Percentiles rank a stretch among this genome's conserved stretches.
phyloP scores from a whole-genome alignment of 2,329 filamentous ascomycete species.

The Xylariaceae sp. region DNA sequence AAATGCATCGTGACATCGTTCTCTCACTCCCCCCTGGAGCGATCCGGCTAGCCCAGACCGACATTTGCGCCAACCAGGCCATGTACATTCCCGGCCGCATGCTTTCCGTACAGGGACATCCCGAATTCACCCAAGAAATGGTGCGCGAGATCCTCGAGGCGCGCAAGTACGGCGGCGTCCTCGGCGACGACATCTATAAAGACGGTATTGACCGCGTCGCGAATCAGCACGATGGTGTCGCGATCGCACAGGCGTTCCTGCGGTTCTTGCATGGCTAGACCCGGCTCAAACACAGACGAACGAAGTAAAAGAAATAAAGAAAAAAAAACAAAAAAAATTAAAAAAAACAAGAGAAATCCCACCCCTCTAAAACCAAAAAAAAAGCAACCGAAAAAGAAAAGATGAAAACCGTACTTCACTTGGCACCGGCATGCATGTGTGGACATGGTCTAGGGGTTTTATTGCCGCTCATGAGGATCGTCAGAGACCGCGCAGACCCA shows the following conservation, averaged over 20 bases:
- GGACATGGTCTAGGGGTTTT: slow-evolving; percentile 1
- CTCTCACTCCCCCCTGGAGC: slow-evolving; percentile 56
- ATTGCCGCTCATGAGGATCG: neutral
- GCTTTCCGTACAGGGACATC: slow-evolving; percentile 80
- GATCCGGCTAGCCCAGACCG: slow-evolving; percentile 58
- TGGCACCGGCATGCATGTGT: slow-evolving; percentile 2
- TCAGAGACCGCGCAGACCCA: slow-evolving; percentile 3
- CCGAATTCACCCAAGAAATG: slow-evolving; percentile 72
- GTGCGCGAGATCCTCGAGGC: slow-evolving; percentile 61
- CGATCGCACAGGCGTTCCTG: slow-evolving; percentile 67
- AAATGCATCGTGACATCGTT: slow-evolving; percentile 82
- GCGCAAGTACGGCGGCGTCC: slow-evolving; percentile 61
- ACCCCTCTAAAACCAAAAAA: neutral
- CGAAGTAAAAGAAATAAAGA: neutral
- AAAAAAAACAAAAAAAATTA: neutral
- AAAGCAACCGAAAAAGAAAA: neutral
- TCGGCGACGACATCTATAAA: slow-evolving; percentile 61
- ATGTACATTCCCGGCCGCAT: slow-evolving; percentile 64
- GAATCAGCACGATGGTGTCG: slow-evolving; percentile 72
- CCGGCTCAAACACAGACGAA: neutral
- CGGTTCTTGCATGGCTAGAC: slow-evolving; percentile 63
- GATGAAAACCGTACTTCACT: neutral
- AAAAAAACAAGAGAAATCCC: neutral
- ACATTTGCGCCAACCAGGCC: slow-evolving; percentile 67
- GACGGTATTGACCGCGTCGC: slow-evolving; percentile 62